Evolutionary conservation across 2,329 filamentous ascomycete species (phyloP).

Genomic region (Aspergillus brasiliensis): DNA sequence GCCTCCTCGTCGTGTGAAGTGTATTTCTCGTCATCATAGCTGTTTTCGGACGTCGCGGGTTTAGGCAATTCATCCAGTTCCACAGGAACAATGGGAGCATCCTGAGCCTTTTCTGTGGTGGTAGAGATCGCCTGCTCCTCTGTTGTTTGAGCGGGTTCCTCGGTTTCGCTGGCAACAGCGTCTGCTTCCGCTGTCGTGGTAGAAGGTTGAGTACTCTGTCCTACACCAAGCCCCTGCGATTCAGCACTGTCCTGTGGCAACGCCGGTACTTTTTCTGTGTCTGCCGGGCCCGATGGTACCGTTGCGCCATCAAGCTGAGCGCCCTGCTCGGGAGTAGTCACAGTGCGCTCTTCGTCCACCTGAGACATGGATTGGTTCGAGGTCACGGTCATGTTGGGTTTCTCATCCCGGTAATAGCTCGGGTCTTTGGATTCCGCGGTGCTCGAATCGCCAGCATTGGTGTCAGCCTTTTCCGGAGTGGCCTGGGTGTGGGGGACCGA

Average conservation of each 20-base stretch:
- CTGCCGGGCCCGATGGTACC: conserved; percentile 18
- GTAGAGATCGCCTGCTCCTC: conserved; percentile 20
- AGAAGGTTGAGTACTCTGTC: conserved; percentile 8
- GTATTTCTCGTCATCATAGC: conserved; percentile 46
- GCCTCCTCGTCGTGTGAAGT: conserved; percentile 44
- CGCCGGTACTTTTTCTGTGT: conserved; percentile 14
- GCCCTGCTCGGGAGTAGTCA: conserved; percentile 43
- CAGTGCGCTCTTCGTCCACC: conserved; percentile 29
- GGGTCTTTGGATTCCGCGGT: conserved; percentile 44
- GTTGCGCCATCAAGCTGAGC: conserved; percentile 36
- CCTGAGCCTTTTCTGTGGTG: conserved; percentile 19
- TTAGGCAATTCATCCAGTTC: conserved; percentile 60
- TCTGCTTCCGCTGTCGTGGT: conserved; percentile 16
- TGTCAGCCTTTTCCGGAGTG: conserved; percentile 44
- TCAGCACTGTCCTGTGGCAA: conserved; percentile 22
- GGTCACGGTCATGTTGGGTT: conserved; percentile 34
- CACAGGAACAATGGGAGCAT: conserved; percentile 15
- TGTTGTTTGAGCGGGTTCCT: conserved; percentile 19
- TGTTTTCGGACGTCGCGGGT: conserved; percentile 51
- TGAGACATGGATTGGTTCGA: conserved; percentile 30
- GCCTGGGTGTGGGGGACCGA: conserved; percentile 39
- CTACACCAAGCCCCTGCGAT: not conserved
- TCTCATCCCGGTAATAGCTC: conserved; percentile 40
- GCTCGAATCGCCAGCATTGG: conserved; percentile 41
- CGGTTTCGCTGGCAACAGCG: conserved; percentile 19